Base-by-base conservation (phyloP, 2,329 filamentous ascomycete species). In the Colletotrichum kahawae region DNA sequence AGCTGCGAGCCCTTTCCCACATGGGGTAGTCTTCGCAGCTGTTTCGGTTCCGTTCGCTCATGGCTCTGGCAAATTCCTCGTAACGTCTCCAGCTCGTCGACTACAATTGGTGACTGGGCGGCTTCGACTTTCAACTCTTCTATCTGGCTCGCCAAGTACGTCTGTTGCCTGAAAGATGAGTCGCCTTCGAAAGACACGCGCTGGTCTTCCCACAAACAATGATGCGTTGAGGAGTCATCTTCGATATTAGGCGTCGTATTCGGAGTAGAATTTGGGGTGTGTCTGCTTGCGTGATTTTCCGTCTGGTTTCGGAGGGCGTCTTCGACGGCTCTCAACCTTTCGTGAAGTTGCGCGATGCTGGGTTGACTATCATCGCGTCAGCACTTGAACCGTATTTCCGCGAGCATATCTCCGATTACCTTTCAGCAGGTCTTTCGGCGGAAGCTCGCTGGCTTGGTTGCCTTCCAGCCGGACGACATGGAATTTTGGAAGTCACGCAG, bases 401-500 rank as follows among this genome's bases (percentile, higher is more conserved):
- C 10, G 14, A 27, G 12, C 12, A 5, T 54, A 9, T 67, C 14
- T 38, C 16, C 21, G 48, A 3, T 12, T 57, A 73, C 70, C 56
- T 63, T 29, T 73, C 70, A 29, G 33, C 65, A 29, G 33, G n/a
- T 27, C 65, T 21, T 4, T 73, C 70, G 4, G 21, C 24, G 5
- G 16, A 24, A 7, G 5, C 56, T 12, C 56, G 38, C 18, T 64
- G 70, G 14, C 29, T 16, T 21, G 57, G 38, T 21, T 68, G 57
- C 33, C 70, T 60, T n/a, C 64, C 70, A 21, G 64, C 75, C 29
- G 77, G 74, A n/a, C 74, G 74, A 48, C 77, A 78, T 14, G 70
- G 60, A 16, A 78, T 77, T 9, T 75, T 77, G 16, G 77, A 78
- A 6, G 77, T 78, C 9, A 78, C 59, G 56, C 77, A 78, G 38